A percentile compares a stretch with the other conserved stretches of the same genome.
Evolutionary conservation across 2,329 filamentous ascomycete genomes (phyloP).

Genomic region (Stylonectria norvegica): DNA sequence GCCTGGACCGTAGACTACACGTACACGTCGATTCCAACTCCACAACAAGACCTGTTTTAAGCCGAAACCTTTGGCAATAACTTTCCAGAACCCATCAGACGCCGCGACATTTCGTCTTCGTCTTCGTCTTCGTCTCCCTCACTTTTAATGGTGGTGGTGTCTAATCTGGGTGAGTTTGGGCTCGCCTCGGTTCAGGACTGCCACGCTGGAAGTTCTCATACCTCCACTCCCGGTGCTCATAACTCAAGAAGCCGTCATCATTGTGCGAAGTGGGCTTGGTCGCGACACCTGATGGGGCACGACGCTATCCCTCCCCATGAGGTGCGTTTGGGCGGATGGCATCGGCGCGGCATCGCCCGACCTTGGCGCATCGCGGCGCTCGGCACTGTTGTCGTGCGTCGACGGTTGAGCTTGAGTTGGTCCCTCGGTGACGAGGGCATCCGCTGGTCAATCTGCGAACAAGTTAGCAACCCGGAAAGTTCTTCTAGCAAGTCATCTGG

Average conservation of each 20-base stretch:
- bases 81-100: conserved; percentile 22
- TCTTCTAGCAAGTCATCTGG: neutral
- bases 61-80: conserved; percentile 13
- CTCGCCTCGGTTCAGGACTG: neutral
- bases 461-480: conserved; percentile 8
- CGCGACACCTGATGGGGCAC: conserved; percentile 52
- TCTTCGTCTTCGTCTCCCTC: conserved; percentile 13
- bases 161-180: neutral
- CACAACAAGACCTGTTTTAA: conserved; percentile 22
- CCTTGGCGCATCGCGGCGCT: conserved; percentile 39
- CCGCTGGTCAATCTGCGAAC: conserved; percentile 76
- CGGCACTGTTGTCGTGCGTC: conserved; percentile 41
- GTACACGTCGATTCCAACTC: conserved; percentile 23
- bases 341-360: conserved; percentile 44
- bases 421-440: conserved; percentile 86
- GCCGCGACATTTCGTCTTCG: conserved; percentile 19
- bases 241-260: conserved; percentile 61
- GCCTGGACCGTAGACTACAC: conserved; percentile 19
- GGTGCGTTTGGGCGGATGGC: conserved; percentile 44
- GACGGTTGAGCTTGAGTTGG: conserved; percentile 59
- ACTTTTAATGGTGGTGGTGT: conserved; percentile 17
- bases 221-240: conserved; percentile 31
- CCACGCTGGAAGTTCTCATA: conserved; percentile 17
- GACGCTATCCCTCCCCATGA: conserved; percentile 46
- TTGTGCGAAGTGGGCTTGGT: conserved; percentile 66